These are phyloP conservation scores for Colletotrichum sp. DNA, from an alignment of 2,329 filamentous ascomycete genomes.

Conservation along the genomic window DNA sequence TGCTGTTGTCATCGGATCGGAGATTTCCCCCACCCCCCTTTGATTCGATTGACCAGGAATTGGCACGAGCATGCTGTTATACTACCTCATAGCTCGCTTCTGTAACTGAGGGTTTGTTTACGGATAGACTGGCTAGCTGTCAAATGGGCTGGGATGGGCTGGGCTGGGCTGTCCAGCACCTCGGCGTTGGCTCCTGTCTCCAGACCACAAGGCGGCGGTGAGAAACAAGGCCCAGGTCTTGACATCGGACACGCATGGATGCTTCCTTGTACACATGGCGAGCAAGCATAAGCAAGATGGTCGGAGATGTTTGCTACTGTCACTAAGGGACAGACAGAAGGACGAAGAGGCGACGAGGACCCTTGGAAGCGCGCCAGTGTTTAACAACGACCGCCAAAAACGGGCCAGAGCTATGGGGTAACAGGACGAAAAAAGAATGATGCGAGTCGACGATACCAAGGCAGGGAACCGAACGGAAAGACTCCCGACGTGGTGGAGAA, in stretches of 20 bases:
- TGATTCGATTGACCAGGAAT: background rate
- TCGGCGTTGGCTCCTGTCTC: background rate
- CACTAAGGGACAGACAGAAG: background rate
- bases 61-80: background rate
- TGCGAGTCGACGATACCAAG: background rate
- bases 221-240: background rate
- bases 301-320: background rate
- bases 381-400: background rate
- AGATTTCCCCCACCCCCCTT: background rate
- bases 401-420: background rate
- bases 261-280: background rate
- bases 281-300: background rate
- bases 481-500: slow-evolving; percentile 1
- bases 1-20: background rate
- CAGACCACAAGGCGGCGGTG: background rate
- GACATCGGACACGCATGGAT: background rate
- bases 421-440: background rate
- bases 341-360: background rate
- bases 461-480: background rate
- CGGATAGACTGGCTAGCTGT: background rate
- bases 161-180: background rate
- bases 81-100: background rate
- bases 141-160: background rate
- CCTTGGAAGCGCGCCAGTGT: background rate
- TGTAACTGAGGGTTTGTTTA: no score